These are phyloP conservation scores for Fusarium verticillioides DNA, from an alignment of 2,329 filamentous ascomycete genomes.

Conservation along the genomic window DNA sequence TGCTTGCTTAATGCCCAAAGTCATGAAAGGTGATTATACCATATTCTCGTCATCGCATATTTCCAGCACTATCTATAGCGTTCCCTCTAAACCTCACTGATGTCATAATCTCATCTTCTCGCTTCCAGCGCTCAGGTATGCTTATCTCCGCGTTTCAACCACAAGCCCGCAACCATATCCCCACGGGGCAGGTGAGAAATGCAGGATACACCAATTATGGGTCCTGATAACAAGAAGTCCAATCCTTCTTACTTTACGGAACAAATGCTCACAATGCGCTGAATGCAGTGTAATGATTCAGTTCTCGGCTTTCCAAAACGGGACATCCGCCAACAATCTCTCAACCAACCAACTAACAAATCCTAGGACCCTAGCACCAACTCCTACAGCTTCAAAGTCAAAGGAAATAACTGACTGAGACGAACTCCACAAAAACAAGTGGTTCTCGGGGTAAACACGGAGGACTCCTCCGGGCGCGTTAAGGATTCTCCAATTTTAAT, in stretches of 20 bases:
- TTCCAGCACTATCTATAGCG: too few relatives aligned
- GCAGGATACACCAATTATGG: not conserved
- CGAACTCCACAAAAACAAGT: not conserved
- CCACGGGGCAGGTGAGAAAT: constrained; percentile 3
- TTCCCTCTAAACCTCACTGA: rapidly evolving
- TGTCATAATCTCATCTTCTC: not conserved
- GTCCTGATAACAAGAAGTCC: not conserved
- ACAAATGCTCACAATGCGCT: not conserved
- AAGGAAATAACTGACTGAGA: not conserved
- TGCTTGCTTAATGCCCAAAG: rapidly evolving
- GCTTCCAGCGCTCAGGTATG: not conserved
- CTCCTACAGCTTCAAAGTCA: not conserved
- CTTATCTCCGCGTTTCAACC: not conserved
- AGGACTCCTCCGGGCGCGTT: not conserved
- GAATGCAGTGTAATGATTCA: not conserved
- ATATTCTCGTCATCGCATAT: too few relatives aligned
- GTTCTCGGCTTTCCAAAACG: constrained; percentile 1
- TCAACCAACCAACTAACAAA: not conserved
- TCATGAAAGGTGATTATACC: too few relatives aligned
- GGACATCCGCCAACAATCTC: not conserved
- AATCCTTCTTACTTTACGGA: too few relatives aligned
- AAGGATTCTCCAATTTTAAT: constrained; percentile 11
- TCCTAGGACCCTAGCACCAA: not conserved
- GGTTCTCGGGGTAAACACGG: not conserved
- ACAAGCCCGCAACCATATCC: not conserved